Conservation (phyloP, 2,329 filamentous ascomycete species). For the Fusarium anthophilum region DNA sequence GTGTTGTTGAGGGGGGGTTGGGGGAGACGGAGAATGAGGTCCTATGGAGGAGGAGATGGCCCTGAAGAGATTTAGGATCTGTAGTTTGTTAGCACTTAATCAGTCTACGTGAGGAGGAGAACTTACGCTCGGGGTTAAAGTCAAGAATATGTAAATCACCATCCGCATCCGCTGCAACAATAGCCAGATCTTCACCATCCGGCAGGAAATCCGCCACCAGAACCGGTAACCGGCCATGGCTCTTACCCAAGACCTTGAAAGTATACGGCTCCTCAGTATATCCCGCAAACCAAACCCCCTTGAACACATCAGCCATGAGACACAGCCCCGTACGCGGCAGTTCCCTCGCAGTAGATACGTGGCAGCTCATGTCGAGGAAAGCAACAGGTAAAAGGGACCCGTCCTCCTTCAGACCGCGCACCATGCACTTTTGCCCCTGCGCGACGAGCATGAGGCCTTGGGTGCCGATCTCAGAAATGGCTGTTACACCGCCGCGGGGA, state of each 20-base stretch:
- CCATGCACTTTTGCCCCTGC: conserved; percentile 97
- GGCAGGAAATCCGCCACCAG: conserved; percentile 88
- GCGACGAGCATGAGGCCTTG: conserved; percentile 90
- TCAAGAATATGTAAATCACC: conserved; percentile 89
- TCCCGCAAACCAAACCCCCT: conserved; percentile 95
- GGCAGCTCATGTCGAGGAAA: conserved; percentile 97
- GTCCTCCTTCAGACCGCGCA: conserved; percentile 94
- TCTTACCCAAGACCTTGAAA: conserved; percentile 92
- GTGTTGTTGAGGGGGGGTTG: conserved; percentile 78
- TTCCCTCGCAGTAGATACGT: conserved; percentile 86
- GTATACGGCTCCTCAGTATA: conserved; percentile 98
- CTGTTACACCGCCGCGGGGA: conserved; percentile 88
- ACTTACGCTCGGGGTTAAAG: conserved; percentile 92
- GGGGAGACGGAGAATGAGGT: conserved; percentile 87
- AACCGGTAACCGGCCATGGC: conserved; percentile 79
- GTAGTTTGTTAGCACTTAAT: conserved; percentile 35
- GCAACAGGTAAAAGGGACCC: conserved; percentile 91
- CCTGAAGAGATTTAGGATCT: conserved; percentile 95
- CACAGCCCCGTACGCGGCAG: conserved; percentile 85
- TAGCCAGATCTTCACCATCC: conserved; percentile 81
- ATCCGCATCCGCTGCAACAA: conserved; percentile 85
- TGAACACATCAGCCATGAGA: conserved; percentile 88
- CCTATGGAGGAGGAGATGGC: conserved; percentile 85
- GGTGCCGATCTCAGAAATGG: conserved; percentile 82
- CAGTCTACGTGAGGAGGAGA: neutral